Percentiles rank a stretch among this genome's conserved stretches.
Conservation (phyloP, 1,139 yeast species). For the Magnusiomyces suaveolens region DNA sequence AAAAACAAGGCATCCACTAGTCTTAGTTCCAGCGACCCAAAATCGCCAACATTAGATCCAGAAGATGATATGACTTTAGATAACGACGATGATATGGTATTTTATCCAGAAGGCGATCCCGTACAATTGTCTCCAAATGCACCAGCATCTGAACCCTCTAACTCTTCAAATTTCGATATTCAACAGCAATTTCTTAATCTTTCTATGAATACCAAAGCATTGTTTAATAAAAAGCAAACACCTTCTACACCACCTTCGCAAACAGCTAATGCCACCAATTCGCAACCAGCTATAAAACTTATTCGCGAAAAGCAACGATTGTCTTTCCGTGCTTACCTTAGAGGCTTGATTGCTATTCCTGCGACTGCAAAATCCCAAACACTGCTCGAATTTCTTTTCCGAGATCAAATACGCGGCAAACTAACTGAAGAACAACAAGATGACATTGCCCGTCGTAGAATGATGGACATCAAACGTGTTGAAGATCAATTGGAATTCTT, state of each 20-base stretch:
- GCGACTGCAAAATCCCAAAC: conserved; percentile 47
- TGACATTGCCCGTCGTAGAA: conserved; percentile 50
- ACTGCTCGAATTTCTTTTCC: conserved; percentile 45
- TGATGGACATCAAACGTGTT: conserved; percentile 51
- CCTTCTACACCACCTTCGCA: neutral
- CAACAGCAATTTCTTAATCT: conserved; percentile 6
- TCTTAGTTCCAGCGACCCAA: conserved; percentile 1
- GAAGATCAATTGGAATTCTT: conserved; percentile 68
- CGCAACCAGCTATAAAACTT: conserved; percentile 19
- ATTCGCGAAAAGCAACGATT: conserved; percentile 65
- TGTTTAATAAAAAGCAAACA: neutral
- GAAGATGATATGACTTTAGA: conserved; percentile 10
- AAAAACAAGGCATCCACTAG: conserved; percentile 36
- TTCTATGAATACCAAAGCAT: neutral
- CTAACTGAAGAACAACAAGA: conserved; percentile 37
- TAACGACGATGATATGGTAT: conserved; percentile 17
- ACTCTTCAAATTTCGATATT: neutral
- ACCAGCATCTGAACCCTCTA: neutral
- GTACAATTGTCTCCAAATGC: neutral
- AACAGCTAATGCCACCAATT: neutral
- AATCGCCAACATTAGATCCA: conserved; percentile 17
- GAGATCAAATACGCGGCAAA: conserved; percentile 30
- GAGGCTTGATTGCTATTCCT: conserved; percentile 42
- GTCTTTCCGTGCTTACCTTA: conserved; percentile 63
- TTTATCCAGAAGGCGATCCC: conserved; percentile 3